Percentiles rank a stretch among this genome's conserved stretches.
Conservation (phyloP, 2,329 filamentous ascomycete species). For the Ilyonectria robusta region DNA sequence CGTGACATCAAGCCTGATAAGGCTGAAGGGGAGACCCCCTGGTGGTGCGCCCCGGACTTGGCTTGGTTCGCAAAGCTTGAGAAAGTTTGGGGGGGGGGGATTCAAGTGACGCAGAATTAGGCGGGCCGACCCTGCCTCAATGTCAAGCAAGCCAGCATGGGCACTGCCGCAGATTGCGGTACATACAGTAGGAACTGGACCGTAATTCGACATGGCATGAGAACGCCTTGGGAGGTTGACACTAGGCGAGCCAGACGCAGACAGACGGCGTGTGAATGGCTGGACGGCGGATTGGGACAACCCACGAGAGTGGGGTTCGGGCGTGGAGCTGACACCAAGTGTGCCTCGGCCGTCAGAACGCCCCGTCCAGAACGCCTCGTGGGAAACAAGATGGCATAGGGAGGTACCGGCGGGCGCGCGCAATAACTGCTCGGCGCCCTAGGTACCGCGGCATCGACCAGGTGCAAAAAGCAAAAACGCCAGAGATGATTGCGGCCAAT, state of each 20-base stretch:
- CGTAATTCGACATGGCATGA: slow-evolving; percentile 20
- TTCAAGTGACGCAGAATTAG: neutral
- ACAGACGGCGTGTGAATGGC: slow-evolving; percentile 36
- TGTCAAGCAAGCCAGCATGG: slow-evolving; percentile 31
- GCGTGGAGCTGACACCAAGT: slow-evolving; percentile 45
- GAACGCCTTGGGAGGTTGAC: slow-evolving; percentile 40
- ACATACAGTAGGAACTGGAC: neutral
- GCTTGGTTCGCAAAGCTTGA: slow-evolving; percentile 2
- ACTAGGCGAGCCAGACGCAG: neutral
- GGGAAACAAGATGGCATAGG: slow-evolving; percentile 31
- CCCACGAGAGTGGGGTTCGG: slow-evolving; percentile 26
- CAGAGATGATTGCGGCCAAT: slow-evolving; percentile 6
- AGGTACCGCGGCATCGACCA: slow-evolving; percentile 30
- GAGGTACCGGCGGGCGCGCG: slow-evolving; percentile 25
- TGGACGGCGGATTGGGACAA: slow-evolving; percentile 39
- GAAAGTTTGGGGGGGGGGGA: neutral
- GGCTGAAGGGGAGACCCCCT: slow-evolving; percentile 38
- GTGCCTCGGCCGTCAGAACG: slow-evolving; percentile 43
- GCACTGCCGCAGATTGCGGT: slow-evolving; percentile 32
- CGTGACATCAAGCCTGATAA: slow-evolving; percentile 47
- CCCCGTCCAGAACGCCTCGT: slow-evolving; percentile 47
- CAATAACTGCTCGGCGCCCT: slow-evolving; percentile 2
- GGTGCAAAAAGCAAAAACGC: slow-evolving; percentile 23
- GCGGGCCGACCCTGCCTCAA: slow-evolving; percentile 27
- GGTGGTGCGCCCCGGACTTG: slow-evolving; percentile 8